These are phyloP conservation scores for Myxozyma lipomycoides DNA, from an alignment of 805 yeast species.

Conservation along the genomic window DNA sequence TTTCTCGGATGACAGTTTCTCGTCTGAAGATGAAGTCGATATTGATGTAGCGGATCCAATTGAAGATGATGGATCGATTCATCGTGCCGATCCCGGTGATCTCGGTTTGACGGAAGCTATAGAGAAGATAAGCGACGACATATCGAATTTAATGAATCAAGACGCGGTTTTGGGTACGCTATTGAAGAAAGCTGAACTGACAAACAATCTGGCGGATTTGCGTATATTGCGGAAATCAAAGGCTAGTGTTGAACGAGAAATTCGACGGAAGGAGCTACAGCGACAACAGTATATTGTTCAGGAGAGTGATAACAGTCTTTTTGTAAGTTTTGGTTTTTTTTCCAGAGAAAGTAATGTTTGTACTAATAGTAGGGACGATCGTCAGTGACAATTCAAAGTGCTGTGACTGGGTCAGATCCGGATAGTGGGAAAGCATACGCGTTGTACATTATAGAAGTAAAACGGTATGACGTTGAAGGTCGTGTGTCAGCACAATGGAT, in stretches of 20 bases:
- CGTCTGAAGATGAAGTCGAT: slow-evolving; percentile 33
- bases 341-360: not conserved
- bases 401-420: slow-evolving; percentile 49
- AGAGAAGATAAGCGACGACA: slow-evolving; percentile 50
- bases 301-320: slow-evolving; percentile 74
- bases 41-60: slow-evolving; percentile 28
- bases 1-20: slow-evolving; percentile 28
- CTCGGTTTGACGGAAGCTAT: slow-evolving; percentile 43
- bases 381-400: slow-evolving; percentile 41
- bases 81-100: slow-evolving; percentile 65
- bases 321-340: slow-evolving; percentile 47
- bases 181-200: slow-evolving; percentile 75
- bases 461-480: slow-evolving; percentile 45
- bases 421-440: slow-evolving; percentile 54
- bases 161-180: slow-evolving; percentile 61
- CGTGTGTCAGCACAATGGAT: slow-evolving; percentile 73
- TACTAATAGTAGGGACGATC: slow-evolving; percentile 27
- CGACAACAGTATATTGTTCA: slow-evolving; percentile 79
- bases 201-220: slow-evolving; percentile 68
- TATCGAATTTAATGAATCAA: slow-evolving; percentile 60
- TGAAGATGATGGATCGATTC: slow-evolving; percentile 38
- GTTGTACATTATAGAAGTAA: slow-evolving; percentile 73
- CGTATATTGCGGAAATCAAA: slow-evolving; percentile 66
- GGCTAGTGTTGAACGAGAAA: slow-evolving; percentile 62
- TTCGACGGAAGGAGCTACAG: slow-evolving; percentile 67